Conservation (phyloP, 805 yeast genomes). For the Candida manassasensis region DNA sequence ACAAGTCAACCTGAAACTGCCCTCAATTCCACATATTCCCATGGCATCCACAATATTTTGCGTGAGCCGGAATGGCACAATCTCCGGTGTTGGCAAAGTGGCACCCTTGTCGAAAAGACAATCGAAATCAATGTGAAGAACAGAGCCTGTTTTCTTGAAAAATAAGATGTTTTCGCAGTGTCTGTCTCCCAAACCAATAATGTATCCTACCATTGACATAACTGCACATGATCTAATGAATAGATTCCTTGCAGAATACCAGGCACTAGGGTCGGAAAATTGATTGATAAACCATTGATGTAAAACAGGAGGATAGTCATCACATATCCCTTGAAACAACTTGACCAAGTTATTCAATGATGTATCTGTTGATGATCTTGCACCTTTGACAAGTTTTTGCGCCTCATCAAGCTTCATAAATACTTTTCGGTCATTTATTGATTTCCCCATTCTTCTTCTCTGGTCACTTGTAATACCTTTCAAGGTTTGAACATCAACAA, state of each 20-base stretch:
- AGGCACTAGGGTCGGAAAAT: slow-evolving; percentile 82
- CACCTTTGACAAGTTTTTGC: slow-evolving; percentile 20
- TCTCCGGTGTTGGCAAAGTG: slow-evolving; percentile 74
- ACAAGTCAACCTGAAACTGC: slow-evolving; percentile 77
- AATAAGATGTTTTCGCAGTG: slow-evolving; percentile 89
- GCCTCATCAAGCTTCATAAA: slow-evolving; percentile 29
- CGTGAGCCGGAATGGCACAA: slow-evolving; percentile 90
- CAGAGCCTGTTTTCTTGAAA: slow-evolving; percentile 67
- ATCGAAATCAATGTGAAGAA: slow-evolving; percentile 94
- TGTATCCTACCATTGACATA: slow-evolving; percentile 95
- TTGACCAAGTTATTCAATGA: slow-evolving; percentile 16
- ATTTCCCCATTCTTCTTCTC: slow-evolving; percentile 22
- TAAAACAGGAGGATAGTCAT: slow-evolving; percentile 60
- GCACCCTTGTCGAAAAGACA: slow-evolving; percentile 88
- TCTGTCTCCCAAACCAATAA: slow-evolving; percentile 92
- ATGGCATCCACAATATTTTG: slow-evolving; percentile 89
- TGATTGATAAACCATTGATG: slow-evolving; percentile 84
- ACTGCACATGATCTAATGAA: slow-evolving; percentile 84
- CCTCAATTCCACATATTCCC: slow-evolving; percentile 87
- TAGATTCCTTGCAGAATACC: slow-evolving; percentile 76
- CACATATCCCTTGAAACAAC: slow-evolving; percentile 22
- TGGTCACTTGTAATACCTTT: slow-evolving; percentile 26
- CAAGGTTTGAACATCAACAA: slow-evolving; percentile 33
- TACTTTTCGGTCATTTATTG: slow-evolving; percentile 21
- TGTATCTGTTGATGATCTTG: slow-evolving; percentile 6